phyloP scores from a whole-genome alignment of 768 basidiomycete genomes.

The Macrolepiota dolichaula region DNA sequence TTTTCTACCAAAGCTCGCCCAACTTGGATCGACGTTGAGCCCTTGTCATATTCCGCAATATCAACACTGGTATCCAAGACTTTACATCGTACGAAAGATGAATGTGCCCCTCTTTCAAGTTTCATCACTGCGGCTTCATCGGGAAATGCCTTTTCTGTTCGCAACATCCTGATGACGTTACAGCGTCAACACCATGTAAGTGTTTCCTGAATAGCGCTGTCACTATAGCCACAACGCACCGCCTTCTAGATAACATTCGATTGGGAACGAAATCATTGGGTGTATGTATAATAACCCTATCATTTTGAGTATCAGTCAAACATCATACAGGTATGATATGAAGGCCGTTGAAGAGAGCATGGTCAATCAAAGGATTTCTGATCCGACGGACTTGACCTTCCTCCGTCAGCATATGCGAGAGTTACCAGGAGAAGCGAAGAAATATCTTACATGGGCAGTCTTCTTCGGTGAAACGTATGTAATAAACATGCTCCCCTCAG shows the following conservation, averaged over 20 bases:
- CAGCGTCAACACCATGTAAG: slow-evolving; percentile 62
- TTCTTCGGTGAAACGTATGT: slow-evolving; percentile 70
- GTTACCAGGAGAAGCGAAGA: slow-evolving; percentile 60
- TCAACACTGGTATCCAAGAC: slow-evolving; percentile 60
- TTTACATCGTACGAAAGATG: slow-evolving; percentile 55
- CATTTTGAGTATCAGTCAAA: not conserved
- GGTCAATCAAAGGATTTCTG: slow-evolving; percentile 47
- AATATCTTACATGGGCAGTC: slow-evolving; percentile 68
- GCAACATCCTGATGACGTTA: slow-evolving; percentile 60
- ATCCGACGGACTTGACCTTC: slow-evolving; percentile 63
- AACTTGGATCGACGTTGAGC: slow-evolving; percentile 68
- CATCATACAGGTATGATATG: slow-evolving; percentile 47
- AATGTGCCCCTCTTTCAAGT: slow-evolving; percentile 48
- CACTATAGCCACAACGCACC: not conserved
- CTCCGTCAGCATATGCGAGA: slow-evolving; percentile 56
- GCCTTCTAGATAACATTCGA: slow-evolving; percentile 55
- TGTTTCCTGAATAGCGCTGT: slow-evolving; percentile 4
- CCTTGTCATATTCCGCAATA: slow-evolving; percentile 53
- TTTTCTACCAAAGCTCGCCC: slow-evolving; percentile 54
- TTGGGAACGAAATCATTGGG: slow-evolving; percentile 65
- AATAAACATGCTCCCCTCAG: not conserved
- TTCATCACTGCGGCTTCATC: slow-evolving; percentile 56
- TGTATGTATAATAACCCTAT: slow-evolving; percentile 34
- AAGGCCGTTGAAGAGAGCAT: slow-evolving; percentile 51
- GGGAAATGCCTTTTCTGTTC: slow-evolving; percentile 69